Base-by-base conservation (phyloP, 192 early-diverging fungal species). In the Phycomyces blakesleeanus region DNA sequence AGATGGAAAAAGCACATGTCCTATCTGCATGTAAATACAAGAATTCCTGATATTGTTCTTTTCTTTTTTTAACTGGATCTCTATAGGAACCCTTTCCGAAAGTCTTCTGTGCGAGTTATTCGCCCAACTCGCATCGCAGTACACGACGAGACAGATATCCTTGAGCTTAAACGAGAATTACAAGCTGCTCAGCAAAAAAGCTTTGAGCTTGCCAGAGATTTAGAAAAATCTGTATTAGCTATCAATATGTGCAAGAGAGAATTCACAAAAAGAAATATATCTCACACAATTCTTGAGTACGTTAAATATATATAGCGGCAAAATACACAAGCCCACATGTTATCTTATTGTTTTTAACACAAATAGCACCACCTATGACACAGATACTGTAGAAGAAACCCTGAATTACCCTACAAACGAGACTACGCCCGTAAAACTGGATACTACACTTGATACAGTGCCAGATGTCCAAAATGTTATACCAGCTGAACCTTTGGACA, bases 11-110 rank as follows among this genome's bases (percentile, higher is more conserved):
- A 54, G 37, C 1, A 18, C 41, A 15, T 65, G 63, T 50, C 63
- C 63, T 21, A 52, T 54, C 14, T 65, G 65, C 57, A n/a, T 50
- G 65, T 59, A 67, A n/a, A 22, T n/a, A 38, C 12, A 14, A 12
- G 51, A 34, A 18, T 24, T 39, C 10, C 6, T 12, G 3, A 37
- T 37, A 37, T 55, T 20, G 4, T 20, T 20, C 5, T 16, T 7
- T 55, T 20, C 14, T 26, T 18, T 40, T 5, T 63, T 52, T 40
- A 8, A 21, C 24, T n/a, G 1, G 21, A 22, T 29, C 14, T 15
- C 15, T 12, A 18, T 37, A 67, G 65, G 24, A n/a, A 53, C 18
- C 5, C 29, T n/a, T 38, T 51, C 15, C 24, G 55, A 40, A 6
- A 16, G 40, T 37, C 24, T 41, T 18, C 29, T n/a, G 12, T 57